Conservation (phyloP, 2,329 filamentous ascomycete genomes). For the Metarhizium album region DNA sequence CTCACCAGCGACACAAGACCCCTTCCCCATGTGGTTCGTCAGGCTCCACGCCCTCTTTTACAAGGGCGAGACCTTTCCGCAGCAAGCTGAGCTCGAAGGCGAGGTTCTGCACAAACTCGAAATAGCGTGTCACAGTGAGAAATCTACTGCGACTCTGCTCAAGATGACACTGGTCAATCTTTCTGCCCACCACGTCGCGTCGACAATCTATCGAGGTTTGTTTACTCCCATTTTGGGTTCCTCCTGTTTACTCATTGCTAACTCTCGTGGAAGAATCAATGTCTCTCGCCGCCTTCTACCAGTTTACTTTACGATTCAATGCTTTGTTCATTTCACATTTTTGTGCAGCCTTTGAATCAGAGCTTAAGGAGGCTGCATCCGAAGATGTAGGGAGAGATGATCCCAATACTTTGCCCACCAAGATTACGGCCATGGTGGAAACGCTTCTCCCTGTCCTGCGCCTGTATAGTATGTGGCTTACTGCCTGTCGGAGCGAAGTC, state of each 20-base stretch:
- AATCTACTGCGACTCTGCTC: conserved; percentile 53
- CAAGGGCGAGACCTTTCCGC: conserved; percentile 61
- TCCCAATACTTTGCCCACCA: conserved; percentile 10
- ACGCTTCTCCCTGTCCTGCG: conserved; percentile 41
- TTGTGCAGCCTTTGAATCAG: conserved; percentile 58
- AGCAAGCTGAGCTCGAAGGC: conserved; percentile 71
- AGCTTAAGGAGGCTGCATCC: conserved; percentile 37
- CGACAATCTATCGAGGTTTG: conserved; percentile 23
- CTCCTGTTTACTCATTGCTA: not conserved
- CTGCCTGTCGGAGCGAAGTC: conserved; percentile 33
- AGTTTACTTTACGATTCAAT: conserved; percentile 67
- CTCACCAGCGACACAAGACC: conserved; percentile 44
- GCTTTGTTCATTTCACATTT: conserved; percentile 65
- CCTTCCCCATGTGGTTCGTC: conserved; percentile 71
- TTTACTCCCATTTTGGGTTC: conserved; percentile 3
- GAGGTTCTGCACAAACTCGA: conserved; percentile 74
- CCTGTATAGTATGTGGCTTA: conserved; percentile 44
- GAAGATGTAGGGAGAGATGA: conserved; percentile 13
- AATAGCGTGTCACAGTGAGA: conserved; percentile 58
- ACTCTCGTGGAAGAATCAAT: conserved; percentile 30
- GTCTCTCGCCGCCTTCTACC: conserved; percentile 35
- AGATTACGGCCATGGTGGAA: conserved; percentile 27
- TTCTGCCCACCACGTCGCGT: conserved; percentile 65
- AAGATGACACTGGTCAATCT: conserved; percentile 83
- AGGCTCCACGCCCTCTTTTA: conserved; percentile 79